Evolutionary conservation across 176 grass and related monocot genomes (phyloP), one percentile per base, ranked within the genome.

Genomic region (Rhynchospora tenuis): DNA sequence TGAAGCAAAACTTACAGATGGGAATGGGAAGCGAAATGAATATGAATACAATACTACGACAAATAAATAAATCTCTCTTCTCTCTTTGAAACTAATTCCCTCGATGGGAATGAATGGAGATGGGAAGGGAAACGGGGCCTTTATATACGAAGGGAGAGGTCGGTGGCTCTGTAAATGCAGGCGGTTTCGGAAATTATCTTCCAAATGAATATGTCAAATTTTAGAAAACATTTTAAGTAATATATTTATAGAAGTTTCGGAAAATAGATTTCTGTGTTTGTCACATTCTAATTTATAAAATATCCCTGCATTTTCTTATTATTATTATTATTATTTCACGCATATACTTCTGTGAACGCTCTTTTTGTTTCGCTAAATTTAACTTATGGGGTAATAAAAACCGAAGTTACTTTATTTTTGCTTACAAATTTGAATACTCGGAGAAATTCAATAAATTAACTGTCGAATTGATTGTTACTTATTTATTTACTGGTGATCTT

Each of bases 91-190:
- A n/a, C n/a, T n/a, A 48, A 73, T 73, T 73, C 70, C 70, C 70
- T 73, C 44, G 50, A 73, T 11, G 69, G 70, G 20, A 73, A 73
- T 22, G 70, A 73, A 73, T 73, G 44, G 23, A 17, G 72, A 75
- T 52, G 22, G 52, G 2, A 52, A 16, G 20, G 4, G 46, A 1
- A 27, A 28, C 6, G 16, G 46, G 20, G 20, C 12, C 23, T 54
- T 72, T 75, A 75, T 28, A 75, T 75, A 75, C 12, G 12, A 28
- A 75, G 14, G 22, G 23, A 75, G 72, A 75, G 47, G 47, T 75
- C 46, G 47, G 46, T 26, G 45, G 44, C 9, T 1, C 11, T 23
- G 17, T 13, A 7, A 14, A 5, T 73, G 5, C 4, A 72, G 70
- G 46, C 46, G 22, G 70, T 74, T 74, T 74, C 9, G 4, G 7